Percentiles rank a stretch among this genome's conserved stretches.
These are phyloP conservation scores for Blastosporella zonata DNA, from an alignment of 1,284 basidiomycete genomes.

Conservation along the genomic window DNA sequence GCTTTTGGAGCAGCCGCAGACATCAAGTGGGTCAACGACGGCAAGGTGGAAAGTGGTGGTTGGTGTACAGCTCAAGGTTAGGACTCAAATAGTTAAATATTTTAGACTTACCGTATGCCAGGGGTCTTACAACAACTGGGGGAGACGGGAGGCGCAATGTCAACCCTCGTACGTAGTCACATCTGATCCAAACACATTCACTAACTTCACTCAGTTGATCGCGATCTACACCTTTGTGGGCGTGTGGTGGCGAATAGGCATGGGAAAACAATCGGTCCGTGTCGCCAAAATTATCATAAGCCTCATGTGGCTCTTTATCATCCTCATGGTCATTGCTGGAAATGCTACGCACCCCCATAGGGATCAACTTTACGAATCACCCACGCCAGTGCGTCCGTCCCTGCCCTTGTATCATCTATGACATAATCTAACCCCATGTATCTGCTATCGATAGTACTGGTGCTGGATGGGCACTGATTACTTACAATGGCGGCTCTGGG, in stretches of 20 bases:
- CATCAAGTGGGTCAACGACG: constrained; percentile 33
- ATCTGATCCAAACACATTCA: not conserved
- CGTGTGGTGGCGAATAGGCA: constrained; percentile 32
- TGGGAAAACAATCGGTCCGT: constrained; percentile 19
- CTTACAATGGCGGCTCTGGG: constrained; percentile 30
- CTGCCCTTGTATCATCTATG: not conserved
- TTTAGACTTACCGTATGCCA: constrained; percentile 10
- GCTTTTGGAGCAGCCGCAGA: constrained; percentile 32
- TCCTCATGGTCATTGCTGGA: constrained; percentile 32
- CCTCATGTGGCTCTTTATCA: constrained; percentile 34
- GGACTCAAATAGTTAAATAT: not conserved
- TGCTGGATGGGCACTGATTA: constrained; percentile 41
- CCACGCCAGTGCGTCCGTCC: constrained; percentile 33
- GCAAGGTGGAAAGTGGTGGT: constrained; percentile 30
- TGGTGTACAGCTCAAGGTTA: constrained; percentile 34
- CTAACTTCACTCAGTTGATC: constrained; percentile 25
- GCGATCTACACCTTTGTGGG: constrained; percentile 36
- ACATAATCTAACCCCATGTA: not conserved
- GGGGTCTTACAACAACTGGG: constrained; percentile 38
- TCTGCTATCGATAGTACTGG: constrained; percentile 30
- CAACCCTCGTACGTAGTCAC: constrained; percentile 32
- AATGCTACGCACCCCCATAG: constrained; percentile 24
- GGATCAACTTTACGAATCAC: constrained; percentile 27
- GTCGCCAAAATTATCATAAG: constrained; percentile 27
- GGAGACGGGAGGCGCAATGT: constrained; percentile 38